phyloP scores from a whole-genome alignment of 2,329 filamentous ascomycete species.

The Uncinocarpus reesii region DNA sequence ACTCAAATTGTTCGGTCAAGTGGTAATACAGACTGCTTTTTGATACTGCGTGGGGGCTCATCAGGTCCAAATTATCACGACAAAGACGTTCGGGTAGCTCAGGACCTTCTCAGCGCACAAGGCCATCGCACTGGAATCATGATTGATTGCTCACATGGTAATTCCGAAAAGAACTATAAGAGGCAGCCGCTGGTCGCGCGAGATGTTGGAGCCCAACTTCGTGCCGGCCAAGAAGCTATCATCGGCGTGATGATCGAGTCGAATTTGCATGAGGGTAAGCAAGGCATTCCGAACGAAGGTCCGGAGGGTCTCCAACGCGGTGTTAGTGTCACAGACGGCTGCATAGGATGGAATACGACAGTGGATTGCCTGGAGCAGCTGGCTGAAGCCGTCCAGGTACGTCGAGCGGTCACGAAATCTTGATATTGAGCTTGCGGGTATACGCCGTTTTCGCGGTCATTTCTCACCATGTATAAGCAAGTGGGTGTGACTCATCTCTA shows the following conservation, averaged over 20 bases:
- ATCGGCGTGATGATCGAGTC: slow-evolving; percentile 98
- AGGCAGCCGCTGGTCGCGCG: slow-evolving; percentile 93
- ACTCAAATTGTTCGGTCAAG: slow-evolving; percentile 88
- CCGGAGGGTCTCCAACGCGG: slow-evolving; percentile 70
- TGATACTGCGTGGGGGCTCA: slow-evolving; percentile 84
- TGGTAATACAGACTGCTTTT: slow-evolving; percentile 94
- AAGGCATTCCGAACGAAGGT: slow-evolving; percentile 79
- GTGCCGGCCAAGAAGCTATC: slow-evolving; percentile 75
- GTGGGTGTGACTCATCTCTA: no score
- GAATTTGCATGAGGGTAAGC: slow-evolving; percentile 78
- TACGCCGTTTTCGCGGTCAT: no score
- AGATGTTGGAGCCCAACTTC: slow-evolving; percentile 71
- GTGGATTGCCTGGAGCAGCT: slow-evolving; percentile 72
- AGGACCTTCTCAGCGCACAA: slow-evolving; percentile 71
- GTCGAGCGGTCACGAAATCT: slow-evolving; percentile 55
- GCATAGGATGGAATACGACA: slow-evolving; percentile 85
- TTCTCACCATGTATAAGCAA: no score
- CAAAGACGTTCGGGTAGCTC: slow-evolving; percentile 66
- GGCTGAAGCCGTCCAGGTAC: slow-evolving; percentile 67
- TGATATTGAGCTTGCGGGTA: no score
- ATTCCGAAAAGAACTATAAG: slow-evolving; percentile 93
- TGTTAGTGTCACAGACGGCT: slow-evolving; percentile 91
- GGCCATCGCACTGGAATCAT: slow-evolving; percentile 81
- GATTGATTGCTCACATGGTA: slow-evolving; percentile 97
- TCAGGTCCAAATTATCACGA: slow-evolving; percentile 90